phyloP scores from a whole-genome alignment of 1,284 basidiomycete species.

The Irpex sp. region DNA sequence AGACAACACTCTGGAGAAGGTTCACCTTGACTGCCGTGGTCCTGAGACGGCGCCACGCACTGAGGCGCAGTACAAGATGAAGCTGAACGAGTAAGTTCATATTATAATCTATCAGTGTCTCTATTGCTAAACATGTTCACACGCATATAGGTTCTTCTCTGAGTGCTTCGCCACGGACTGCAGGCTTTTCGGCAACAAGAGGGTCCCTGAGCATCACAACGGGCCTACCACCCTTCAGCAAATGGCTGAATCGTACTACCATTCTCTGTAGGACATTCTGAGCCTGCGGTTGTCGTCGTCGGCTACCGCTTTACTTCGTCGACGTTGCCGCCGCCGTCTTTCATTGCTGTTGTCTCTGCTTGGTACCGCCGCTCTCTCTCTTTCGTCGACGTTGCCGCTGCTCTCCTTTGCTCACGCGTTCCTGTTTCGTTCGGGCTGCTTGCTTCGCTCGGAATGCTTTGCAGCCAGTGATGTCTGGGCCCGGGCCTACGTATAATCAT shows the following conservation, averaged over 20 bases:
- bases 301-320: neutral
- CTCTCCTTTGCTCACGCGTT: neutral
- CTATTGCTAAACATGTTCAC: neutral
- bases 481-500: neutral
- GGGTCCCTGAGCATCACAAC: neutral
- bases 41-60: neutral
- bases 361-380: no score
- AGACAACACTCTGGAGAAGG: neutral
- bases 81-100: neutral
- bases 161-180: neutral
- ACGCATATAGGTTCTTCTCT: neutral
- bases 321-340: neutral
- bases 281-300: neutral
- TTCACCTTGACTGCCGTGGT: no score
- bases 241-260: neutral
- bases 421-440: no score
- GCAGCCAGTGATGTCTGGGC: neutral
- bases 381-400: no score
- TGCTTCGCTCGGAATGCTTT: neutral
- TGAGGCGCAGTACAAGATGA: neutral
- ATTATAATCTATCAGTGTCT: neutral
- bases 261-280: neutral
- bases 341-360: neutral
- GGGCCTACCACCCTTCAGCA: neutral
- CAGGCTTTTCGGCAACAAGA: neutral